Percentiles rank a stretch among this genome's conserved stretches.
These are phyloP conservation scores for Fusarium tuaranense DNA, from an alignment of 2,329 filamentous ascomycete genomes.

Conservation along the genomic window DNA sequence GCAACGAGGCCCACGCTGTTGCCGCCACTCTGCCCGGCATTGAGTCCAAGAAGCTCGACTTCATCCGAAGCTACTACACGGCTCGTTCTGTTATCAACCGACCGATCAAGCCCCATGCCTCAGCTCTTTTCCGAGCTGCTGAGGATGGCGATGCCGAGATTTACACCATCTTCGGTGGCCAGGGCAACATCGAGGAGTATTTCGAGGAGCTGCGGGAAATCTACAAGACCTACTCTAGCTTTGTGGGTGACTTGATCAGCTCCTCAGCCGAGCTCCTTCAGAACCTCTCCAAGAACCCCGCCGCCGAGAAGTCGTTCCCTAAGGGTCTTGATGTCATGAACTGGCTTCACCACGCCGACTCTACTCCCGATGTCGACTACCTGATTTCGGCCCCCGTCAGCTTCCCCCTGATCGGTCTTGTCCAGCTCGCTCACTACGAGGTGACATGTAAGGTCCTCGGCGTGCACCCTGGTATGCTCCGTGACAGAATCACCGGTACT, in stretches of 20 bases:
- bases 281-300: constrained; percentile 82
- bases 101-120: constrained; percentile 91
- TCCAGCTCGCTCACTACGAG: constrained; percentile 95
- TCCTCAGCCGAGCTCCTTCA: constrained; percentile 89
- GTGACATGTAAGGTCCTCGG: constrained; percentile 94
- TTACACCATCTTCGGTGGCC: constrained; percentile 95
- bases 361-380: constrained; percentile 94
- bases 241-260: constrained; percentile 86
- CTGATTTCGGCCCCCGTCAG: constrained; percentile 95
- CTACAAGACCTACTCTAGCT: constrained; percentile 89
- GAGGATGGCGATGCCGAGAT: constrained; percentile 85
- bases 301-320: constrained; percentile 93
- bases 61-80: constrained; percentile 91
- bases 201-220: constrained; percentile 96
- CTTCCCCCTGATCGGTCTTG: constrained; percentile 93
- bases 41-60: constrained; percentile 89
- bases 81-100: constrained; percentile 86
- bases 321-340: constrained; percentile 96
- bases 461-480: constrained; percentile 87
- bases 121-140: constrained; percentile 89
- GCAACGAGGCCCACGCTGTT: constrained; percentile 95
- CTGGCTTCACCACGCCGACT: constrained; percentile 90
- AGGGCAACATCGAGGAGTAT: constrained; percentile 99
- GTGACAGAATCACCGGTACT: constrained; percentile 85
- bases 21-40: constrained; percentile 90